Percentiles rank a stretch among this genome's conserved stretches.
Conservation (phyloP, 2,329 filamentous ascomycete species). For the Tolypocladium capitatum region DNA sequence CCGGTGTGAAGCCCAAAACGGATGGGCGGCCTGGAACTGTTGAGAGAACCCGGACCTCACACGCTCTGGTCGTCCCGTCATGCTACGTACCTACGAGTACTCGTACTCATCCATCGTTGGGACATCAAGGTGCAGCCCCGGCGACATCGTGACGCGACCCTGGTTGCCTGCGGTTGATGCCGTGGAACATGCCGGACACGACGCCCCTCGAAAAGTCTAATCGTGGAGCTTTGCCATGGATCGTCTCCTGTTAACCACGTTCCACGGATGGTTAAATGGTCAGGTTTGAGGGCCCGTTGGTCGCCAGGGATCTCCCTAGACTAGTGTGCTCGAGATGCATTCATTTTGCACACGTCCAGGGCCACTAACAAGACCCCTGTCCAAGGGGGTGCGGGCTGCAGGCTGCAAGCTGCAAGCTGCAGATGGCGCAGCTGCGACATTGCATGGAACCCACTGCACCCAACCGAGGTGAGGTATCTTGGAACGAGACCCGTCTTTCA, state of each 20-base stretch:
- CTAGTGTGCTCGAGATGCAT: not conserved
- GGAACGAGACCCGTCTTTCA: not conserved
- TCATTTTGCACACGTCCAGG: not conserved
- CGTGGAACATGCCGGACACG: conserved; percentile 2
- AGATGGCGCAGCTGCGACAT: not conserved
- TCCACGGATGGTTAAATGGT: conserved; percentile 1
- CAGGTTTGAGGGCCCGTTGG: conserved; percentile 1
- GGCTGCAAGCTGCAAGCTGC: not conserved
- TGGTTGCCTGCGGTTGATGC: conserved; percentile 2
- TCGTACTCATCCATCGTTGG: not conserved
- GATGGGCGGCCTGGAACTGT: not conserved
- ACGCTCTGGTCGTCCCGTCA: not conserved
- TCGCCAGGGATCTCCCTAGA: not conserved
- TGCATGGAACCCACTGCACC: not conserved
- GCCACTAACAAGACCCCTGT: not conserved
- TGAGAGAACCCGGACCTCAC: not conserved
- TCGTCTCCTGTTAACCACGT: not conserved
- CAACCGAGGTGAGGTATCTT: not conserved
- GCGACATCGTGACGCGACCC: conserved; percentile 2
- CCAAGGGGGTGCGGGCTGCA: not conserved
- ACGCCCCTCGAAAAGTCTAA: not conserved
- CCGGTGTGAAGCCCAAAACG: not conserved
- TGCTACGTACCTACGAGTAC: not conserved
- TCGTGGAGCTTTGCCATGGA: not conserved
- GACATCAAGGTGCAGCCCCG: conserved; percentile 1